phyloP scores from a whole-genome alignment of 2,329 filamentous ascomycete species.

The Phyllosticta citribraziliensis region DNA sequence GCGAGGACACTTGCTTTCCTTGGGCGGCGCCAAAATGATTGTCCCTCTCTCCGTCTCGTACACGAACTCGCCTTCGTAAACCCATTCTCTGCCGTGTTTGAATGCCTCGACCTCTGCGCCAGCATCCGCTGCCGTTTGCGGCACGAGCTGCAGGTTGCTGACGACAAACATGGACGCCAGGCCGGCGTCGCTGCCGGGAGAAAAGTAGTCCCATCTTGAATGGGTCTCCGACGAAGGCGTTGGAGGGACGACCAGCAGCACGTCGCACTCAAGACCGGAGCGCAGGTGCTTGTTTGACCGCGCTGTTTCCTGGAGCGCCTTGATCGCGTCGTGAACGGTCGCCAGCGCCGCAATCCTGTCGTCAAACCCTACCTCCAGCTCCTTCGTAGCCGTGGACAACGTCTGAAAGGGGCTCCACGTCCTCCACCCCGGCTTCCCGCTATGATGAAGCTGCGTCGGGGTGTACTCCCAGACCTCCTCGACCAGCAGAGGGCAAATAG shows the following conservation, averaged over 20 bases:
- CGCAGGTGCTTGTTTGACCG: constrained; percentile 63
- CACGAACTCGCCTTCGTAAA: constrained; percentile 21
- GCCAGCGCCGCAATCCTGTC: constrained; percentile 29
- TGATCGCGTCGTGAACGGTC: constrained; percentile 56
- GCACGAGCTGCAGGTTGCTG: constrained; percentile 23
- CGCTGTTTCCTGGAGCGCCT: constrained; percentile 63
- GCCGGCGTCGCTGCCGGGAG: constrained; percentile 14
- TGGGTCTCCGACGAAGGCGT: constrained; percentile 14
- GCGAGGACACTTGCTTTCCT: constrained; percentile 62
- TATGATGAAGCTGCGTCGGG: constrained; percentile 52
- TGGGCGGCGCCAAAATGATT: constrained; percentile 29
- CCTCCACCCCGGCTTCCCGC: constrained; percentile 21
- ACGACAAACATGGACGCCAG: constrained; percentile 35
- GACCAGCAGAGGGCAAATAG: constrained; percentile 72
- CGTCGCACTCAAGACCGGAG: constrained; percentile 68
- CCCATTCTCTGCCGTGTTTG: constrained; percentile 21
- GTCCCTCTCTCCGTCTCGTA: constrained; percentile 17
- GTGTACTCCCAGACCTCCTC: constrained; percentile 81
- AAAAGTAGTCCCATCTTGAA: constrained; percentile 8
- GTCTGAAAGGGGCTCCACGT: constrained; percentile 13
- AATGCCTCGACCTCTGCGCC: constrained; percentile 13
- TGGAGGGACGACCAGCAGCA: constrained; percentile 44
- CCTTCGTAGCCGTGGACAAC: background rate
- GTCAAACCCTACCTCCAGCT: constrained; percentile 20
- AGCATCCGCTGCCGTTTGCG: constrained; percentile 8